Conservation (phyloP, 2,329 filamentous ascomycete genomes). For the Fusarium ramigenum region DNA sequence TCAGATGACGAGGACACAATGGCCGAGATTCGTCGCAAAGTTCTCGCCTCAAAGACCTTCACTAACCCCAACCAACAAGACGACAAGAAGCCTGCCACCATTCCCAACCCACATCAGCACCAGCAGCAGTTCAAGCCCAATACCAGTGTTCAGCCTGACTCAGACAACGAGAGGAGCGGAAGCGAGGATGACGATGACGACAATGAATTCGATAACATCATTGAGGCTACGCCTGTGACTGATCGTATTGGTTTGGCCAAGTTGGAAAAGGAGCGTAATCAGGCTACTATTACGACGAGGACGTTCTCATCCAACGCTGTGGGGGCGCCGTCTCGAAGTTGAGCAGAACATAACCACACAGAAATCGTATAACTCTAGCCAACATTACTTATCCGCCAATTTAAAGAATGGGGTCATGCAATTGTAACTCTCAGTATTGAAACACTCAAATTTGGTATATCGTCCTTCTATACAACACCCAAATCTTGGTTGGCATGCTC, state of each 20-base stretch:
- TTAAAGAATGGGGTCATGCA: background rate
- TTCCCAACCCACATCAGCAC: conserved; percentile 62
- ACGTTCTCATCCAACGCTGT: conserved; percentile 62
- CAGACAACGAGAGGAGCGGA: conserved; percentile 64
- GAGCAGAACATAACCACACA: conserved; percentile 1
- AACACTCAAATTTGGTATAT: conserved; percentile 21
- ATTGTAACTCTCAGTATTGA: background rate
- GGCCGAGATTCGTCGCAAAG: conserved; percentile 88
- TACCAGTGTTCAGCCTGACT: conserved; percentile 75
- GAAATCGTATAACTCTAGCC: background rate
- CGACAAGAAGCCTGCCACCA: conserved; percentile 70
- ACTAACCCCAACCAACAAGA: conserved; percentile 53
- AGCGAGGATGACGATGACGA: conserved; percentile 60
- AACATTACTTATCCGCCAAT: background rate
- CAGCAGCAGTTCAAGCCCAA: conserved; percentile 62
- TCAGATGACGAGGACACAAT: conserved; percentile 85
- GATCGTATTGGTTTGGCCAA: conserved; percentile 77
- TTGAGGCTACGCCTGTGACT: conserved; percentile 88
- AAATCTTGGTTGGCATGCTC: background rate
- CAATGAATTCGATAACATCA: conserved; percentile 91
- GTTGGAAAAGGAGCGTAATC: conserved; percentile 64
- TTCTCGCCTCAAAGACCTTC: conserved; percentile 93
- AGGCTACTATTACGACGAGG: conserved; percentile 57
- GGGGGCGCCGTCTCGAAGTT: conserved; percentile 61
- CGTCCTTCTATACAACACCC: background rate